Conservation (phyloP, 441 rosid species). For the Adansonia rubrostipa region DNA sequence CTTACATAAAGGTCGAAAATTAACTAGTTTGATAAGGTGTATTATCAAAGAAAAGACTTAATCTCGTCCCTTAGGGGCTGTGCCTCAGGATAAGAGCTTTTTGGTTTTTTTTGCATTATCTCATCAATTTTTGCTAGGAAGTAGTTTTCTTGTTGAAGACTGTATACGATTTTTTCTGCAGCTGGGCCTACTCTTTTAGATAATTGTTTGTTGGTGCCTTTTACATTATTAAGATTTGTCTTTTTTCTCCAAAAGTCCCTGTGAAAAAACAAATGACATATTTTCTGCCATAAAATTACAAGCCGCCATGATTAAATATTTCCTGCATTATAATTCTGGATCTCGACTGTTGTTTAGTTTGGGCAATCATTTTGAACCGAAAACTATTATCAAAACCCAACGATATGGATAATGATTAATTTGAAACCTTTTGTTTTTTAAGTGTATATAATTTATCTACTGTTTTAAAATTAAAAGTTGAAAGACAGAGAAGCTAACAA, state of each 20-base stretch:
- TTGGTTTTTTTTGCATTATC: not conserved
- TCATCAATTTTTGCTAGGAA: not conserved
- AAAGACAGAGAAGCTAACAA: not conserved
- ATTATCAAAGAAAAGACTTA: not conserved
- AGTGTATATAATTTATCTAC: not conserved
- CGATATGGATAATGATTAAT: not conserved
- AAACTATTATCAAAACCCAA: not conserved
- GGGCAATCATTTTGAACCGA: conserved; percentile 14
- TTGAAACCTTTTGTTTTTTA: not conserved
- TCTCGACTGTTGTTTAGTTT: not conserved
- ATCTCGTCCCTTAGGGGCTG: not conserved
- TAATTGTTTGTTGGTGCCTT: not conserved
- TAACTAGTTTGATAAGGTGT: not conserved
- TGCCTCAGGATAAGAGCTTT: no score
- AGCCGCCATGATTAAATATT: not conserved
- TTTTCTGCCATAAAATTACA: not conserved
- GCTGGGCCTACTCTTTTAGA: not conserved
- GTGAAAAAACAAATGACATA: not conserved
- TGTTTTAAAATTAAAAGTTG: not conserved
- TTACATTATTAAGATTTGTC: not conserved
- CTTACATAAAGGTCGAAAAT: not conserved
- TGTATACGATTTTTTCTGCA: not conserved
- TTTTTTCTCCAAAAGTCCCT: not conserved
- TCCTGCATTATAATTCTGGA: not conserved
- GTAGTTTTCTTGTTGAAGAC: not conserved